Conservation (phyloP, 805 yeast genomes). For the Peterozyma xylosa region DNA sequence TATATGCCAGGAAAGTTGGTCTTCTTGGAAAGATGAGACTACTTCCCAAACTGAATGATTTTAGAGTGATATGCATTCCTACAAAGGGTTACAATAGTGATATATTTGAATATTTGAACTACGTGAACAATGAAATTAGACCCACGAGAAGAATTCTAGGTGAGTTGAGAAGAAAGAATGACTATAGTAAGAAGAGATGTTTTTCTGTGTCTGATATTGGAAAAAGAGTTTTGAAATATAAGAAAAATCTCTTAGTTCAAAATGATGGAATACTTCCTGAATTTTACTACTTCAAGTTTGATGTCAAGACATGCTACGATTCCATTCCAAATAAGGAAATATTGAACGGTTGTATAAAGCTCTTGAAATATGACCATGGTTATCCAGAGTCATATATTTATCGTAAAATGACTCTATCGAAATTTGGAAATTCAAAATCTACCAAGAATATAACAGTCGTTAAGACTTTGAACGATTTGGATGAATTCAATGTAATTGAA, state of each 20-base stretch:
- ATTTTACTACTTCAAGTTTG: constrained; percentile 59
- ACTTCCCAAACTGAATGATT: constrained; percentile 54
- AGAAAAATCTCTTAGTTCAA: constrained; percentile 13
- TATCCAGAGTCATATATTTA: background rate
- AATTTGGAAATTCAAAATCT: constrained; percentile 9
- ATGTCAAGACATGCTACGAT: constrained; percentile 73
- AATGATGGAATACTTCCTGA: constrained; percentile 21
- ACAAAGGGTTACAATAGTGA: constrained; percentile 26
- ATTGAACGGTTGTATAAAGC: constrained; percentile 21
- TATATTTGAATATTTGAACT: constrained; percentile 22
- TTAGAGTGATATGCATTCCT: constrained; percentile 57
- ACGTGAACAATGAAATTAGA: constrained; percentile 27
- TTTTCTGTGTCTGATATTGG: constrained; percentile 40
- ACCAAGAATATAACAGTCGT: constrained; percentile 9
- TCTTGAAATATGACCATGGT: constrained; percentile 14
- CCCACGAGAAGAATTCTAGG: constrained; percentile 34
- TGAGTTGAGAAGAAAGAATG: constrained; percentile 20
- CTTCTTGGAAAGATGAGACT: constrained; percentile 37
- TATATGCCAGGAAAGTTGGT: constrained; percentile 16
- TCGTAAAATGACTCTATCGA: background rate
- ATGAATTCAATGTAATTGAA: constrained; percentile 13
- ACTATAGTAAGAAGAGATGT: constrained; percentile 4
- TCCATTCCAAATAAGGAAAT: constrained; percentile 45
- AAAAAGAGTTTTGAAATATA: constrained; percentile 28
- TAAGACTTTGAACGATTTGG: constrained; percentile 10